Conservation (phyloP, 2,329 filamentous ascomycete species). For the Metarhizium sp. region DNA sequence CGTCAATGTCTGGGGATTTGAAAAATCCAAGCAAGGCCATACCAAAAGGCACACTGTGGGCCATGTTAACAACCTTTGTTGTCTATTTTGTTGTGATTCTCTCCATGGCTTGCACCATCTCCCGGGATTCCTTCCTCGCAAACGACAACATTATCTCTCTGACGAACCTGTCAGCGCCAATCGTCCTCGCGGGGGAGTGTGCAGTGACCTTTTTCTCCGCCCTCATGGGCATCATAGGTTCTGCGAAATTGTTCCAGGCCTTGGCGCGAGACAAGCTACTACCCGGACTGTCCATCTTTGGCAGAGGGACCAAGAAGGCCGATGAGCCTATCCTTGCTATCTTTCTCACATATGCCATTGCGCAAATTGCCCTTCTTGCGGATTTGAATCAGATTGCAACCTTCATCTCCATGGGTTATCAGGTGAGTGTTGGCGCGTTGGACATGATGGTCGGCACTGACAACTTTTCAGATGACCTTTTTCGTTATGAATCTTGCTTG, state of each 20-base stretch:
- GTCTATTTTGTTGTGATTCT: slow-evolving; percentile 70
- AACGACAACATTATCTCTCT: slow-evolving; percentile 75
- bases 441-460: neutral
- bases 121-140: slow-evolving; percentile 60
- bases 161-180: slow-evolving; percentile 62
- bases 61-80: slow-evolving; percentile 65
- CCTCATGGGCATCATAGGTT: slow-evolving; percentile 78
- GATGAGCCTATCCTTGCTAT: slow-evolving; percentile 75
- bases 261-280: slow-evolving; percentile 70
- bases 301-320: slow-evolving; percentile 58
- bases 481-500: slow-evolving; percentile 82
- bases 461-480: slow-evolving; percentile 61
- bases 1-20: slow-evolving; percentile 84
- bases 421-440: slow-evolving; percentile 32
- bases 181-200: slow-evolving; percentile 75
- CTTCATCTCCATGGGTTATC: slow-evolving; percentile 82
- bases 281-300: slow-evolving; percentile 66
- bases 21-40: slow-evolving; percentile 77
- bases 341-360: slow-evolving; percentile 62
- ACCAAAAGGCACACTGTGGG: slow-evolving; percentile 73
- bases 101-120: slow-evolving; percentile 68
- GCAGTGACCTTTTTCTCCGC: slow-evolving; percentile 78
- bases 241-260: slow-evolving; percentile 76
- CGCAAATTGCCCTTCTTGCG: slow-evolving; percentile 71
- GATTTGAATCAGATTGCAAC: slow-evolving; percentile 85